Percentiles rank a stretch among this genome's conserved stretches.
phyloP scores from a whole-genome alignment of 495 filamentous ascomycete species.

The Aspergillus taichungensis region DNA sequence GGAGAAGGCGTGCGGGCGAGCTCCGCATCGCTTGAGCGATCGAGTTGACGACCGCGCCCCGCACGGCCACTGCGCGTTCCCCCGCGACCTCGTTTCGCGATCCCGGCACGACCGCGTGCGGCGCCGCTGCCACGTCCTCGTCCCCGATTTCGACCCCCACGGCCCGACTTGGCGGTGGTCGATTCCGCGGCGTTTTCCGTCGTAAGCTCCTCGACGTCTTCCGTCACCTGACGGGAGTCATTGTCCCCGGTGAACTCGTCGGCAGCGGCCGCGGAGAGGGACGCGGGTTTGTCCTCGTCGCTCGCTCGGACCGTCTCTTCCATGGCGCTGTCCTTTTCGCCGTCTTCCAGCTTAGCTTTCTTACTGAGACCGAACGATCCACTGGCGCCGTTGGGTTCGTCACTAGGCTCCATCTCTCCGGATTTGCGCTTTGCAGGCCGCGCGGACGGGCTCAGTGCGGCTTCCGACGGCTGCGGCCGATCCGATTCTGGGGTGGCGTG shows the following conservation, averaged over 20 bases:
- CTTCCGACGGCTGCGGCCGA: too few species aligned
- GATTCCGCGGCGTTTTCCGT: constrained; percentile 11
- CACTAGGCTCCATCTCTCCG: constrained; percentile 17
- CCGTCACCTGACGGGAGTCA: constrained; percentile 16
- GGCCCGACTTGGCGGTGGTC: constrained; percentile 18
- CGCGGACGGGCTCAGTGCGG: too few species aligned
- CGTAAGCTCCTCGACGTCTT: constrained; percentile 13
- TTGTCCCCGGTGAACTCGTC: constrained; percentile 7
- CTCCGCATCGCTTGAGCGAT: constrained; percentile 21
- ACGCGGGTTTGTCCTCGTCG: constrained; percentile 9
- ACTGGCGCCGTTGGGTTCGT: constrained; percentile 5
- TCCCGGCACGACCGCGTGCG: constrained; percentile 8
- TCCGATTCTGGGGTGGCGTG: too few species aligned
- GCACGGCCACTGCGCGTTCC: constrained; percentile 12
- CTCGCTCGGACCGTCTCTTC: constrained; percentile 16
- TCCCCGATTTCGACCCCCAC: constrained; percentile 29
- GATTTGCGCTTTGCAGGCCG: constrained; percentile 24
- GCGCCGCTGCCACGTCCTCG: constrained; percentile 28
- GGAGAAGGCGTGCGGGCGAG: constrained; percentile 31
- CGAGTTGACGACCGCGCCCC: constrained; percentile 13
- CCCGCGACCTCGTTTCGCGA: constrained; percentile 14
- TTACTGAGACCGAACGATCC: constrained; percentile 13
- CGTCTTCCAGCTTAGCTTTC: constrained; percentile 26
- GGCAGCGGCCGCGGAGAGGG: constrained; percentile 11
- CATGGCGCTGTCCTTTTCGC: constrained; percentile 12